Evolutionary conservation across 2,329 filamentous ascomycete species (phyloP).

Genomic region (Trichophyton rubrum): DNA sequence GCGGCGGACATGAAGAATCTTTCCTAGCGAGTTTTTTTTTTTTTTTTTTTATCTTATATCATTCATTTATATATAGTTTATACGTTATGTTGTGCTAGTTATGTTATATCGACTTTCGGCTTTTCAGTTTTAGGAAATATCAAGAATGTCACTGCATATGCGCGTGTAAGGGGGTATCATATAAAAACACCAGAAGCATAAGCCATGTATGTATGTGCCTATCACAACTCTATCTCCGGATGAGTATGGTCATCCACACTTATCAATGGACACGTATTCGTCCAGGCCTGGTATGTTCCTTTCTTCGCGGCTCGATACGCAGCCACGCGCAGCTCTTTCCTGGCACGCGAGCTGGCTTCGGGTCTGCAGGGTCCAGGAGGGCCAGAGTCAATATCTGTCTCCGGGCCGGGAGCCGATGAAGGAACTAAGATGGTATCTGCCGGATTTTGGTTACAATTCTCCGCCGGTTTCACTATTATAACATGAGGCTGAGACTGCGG

Average conservation of each 20-base stretch:
- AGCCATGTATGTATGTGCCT: not conserved
- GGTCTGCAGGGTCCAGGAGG: not conserved
- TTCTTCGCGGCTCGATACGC: slow-evolving; percentile 32
- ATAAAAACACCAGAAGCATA: not conserved
- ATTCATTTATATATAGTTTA: not conserved
- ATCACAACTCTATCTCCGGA: slow-evolving; percentile 31
- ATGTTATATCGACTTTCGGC: not conserved
- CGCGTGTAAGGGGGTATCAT: not conserved
- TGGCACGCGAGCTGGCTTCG: not conserved
- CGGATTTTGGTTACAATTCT: not conserved
- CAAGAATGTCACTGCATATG: not conserved
- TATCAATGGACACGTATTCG: slow-evolving; percentile 27
- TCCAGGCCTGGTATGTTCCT: slow-evolving; percentile 33
- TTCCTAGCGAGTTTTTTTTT: not conserved
- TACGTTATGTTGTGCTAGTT: not conserved
- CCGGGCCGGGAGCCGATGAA: slow-evolving; percentile 3
- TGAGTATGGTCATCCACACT: slow-evolving; percentile 34
- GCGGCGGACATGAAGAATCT: not conserved
- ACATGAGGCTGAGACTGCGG: too few species aligned
- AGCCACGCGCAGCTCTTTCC: slow-evolving; percentile 15
- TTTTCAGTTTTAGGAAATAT: too few species aligned
- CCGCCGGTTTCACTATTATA: not conserved
- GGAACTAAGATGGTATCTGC: not conserved
- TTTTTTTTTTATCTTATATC: not conserved
- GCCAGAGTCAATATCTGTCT: not conserved